Evolutionary conservation across 352 stramenopile genomes (phyloP).

Genomic region (Blastocystis sp.): DNA sequence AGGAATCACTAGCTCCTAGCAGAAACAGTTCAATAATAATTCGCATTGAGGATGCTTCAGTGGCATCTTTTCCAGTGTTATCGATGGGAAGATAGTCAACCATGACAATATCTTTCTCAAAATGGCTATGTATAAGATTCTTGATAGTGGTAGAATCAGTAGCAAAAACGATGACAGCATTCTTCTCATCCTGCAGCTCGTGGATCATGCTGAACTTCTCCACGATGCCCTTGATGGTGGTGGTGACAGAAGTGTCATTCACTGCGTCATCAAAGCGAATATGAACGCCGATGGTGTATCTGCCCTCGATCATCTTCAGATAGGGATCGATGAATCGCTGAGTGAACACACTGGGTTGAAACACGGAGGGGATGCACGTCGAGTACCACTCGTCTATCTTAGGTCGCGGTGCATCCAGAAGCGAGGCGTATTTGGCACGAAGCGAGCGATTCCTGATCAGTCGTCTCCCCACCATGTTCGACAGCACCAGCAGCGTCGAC

Average conservation of each 20-base stretch:
- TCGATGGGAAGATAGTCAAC: not conserved
- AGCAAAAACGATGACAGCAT: not conserved
- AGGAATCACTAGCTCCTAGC: not conserved
- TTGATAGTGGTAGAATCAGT: not conserved
- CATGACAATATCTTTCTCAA: not conserved
- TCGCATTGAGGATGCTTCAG: not conserved
- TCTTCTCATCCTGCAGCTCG: not conserved
- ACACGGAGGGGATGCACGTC: not conserved
- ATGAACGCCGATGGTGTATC: not conserved
- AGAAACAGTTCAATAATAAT: not conserved
- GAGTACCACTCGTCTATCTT: not conserved
- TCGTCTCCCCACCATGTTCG: conserved; percentile 12
- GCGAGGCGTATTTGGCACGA: not conserved
- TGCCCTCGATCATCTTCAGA: not conserved
- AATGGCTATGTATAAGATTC: not conserved
- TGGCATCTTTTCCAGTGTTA: not conserved
- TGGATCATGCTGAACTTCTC: not conserved
- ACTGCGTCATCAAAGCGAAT: not conserved
- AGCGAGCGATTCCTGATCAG: not conserved
- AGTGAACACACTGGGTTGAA: not conserved
- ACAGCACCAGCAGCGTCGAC: conserved; percentile 6
- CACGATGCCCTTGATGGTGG: not conserved
- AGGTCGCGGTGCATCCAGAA: not conserved
- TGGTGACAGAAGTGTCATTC: not conserved
- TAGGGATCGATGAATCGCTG: not conserved